Base-by-base conservation (phyloP, 2,329 filamentous ascomycete species). In the Arachnomyces sp. region DNA sequence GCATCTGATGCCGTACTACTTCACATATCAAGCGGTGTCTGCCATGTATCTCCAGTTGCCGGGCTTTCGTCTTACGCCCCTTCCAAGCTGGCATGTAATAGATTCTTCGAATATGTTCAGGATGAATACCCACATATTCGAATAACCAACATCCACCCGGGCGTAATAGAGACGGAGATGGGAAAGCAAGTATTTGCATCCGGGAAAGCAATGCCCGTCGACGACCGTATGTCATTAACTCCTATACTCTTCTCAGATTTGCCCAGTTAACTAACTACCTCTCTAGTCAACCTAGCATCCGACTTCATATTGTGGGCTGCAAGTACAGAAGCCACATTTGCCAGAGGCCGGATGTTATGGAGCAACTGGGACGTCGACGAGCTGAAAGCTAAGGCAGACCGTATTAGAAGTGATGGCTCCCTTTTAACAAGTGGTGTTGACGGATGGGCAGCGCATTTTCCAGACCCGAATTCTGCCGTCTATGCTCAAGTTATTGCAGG, bases 61-160 rank as follows among this genome's bases (percentile, higher is more conserved):
- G 1, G 50, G 45, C 12, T 28, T 44, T 40, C 55, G 37, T 46
- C 54, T 2, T 73, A 73, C 47, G 53, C 59, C n/a, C 58, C 60
- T 0, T 63, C 64, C 29, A 73, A 72, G 52, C 43, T 68, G 13
- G 64, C 66, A 0, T 50, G 58, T 0, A 56, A 58, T 28, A 68
- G 65, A 43, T 44, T 71, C 9, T 62, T 69, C 35, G 65, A 73
- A 38, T 62, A 58, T 35, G 47, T 72, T 14, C 59, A 56, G 1
- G 45, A 51, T 3, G 69, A 70, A 38, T 65, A 70, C 42, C 62
- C 62, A 0, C 47, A 50, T 3, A 34, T 71, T 7, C 52, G 57
- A 7, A 60, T 71, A 0, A 52, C 65, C 9, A 63, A 67, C 21
- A 49, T 72, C 12, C 68, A 73, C 17, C 70, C 71, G 0, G 69